A percentile compares a stretch with the other conserved stretches of the same genome.
phyloP scores from a whole-genome alignment of 1,139 yeast species.

The Meyerozyma athensensis region DNA sequence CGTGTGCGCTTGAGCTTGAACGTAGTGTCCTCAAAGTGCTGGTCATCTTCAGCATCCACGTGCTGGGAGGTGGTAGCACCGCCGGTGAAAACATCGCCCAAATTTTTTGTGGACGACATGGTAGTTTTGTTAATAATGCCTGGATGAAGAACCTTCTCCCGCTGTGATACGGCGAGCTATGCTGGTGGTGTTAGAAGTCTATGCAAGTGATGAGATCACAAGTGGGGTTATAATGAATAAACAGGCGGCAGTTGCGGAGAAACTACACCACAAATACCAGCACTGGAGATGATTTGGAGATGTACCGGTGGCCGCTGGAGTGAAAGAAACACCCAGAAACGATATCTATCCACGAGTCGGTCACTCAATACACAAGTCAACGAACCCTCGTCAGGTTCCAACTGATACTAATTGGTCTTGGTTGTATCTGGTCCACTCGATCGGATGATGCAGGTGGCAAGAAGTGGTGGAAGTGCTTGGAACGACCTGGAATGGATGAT shows the following conservation, averaged over 20 bases:
- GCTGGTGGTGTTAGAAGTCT: neutral
- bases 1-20: slow-evolving; percentile 79
- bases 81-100: slow-evolving; percentile 41
- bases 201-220: neutral
- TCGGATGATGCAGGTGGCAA: neutral
- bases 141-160: neutral
- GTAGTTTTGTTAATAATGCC: neutral
- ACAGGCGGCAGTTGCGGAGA: neutral
- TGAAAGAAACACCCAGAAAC: too few relatives aligned
- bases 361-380: too few relatives aligned
- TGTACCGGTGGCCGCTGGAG: too few relatives aligned
- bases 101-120: neutral
- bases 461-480: neutral
- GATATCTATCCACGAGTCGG: too few relatives aligned
- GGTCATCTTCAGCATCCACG: slow-evolving; percentile 68
- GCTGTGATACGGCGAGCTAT: neutral
- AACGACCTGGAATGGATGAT: neutral
- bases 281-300: too few relatives aligned
- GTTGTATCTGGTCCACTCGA: neutral
- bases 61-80: slow-evolving; percentile 54
- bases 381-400: too few relatives aligned
- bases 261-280: neutral
- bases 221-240: neutral
- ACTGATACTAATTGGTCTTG: too few relatives aligned
- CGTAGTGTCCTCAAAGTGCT: slow-evolving; percentile 66